Conservation (phyloP, 176 grass and related monocot genomes). For the Oryza punctata region DNA sequence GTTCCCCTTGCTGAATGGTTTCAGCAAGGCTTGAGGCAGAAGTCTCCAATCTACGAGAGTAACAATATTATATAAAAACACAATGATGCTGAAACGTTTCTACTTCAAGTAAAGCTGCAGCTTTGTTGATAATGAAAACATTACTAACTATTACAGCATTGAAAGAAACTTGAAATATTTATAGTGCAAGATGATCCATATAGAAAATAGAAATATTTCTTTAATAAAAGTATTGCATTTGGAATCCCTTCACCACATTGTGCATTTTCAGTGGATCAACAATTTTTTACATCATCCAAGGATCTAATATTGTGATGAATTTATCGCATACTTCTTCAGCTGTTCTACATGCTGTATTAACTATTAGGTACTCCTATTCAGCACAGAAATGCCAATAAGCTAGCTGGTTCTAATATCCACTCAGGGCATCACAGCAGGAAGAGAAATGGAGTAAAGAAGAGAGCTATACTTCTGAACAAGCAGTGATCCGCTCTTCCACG, state of each 20-base stretch:
- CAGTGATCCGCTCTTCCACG: conserved; percentile 75
- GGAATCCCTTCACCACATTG: neutral
- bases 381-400: neutral
- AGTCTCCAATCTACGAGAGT: conserved; percentile 75
- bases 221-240: neutral
- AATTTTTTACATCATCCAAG: neutral
- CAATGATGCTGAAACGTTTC: neutral
- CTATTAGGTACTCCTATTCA: neutral
- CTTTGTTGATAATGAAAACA: neutral
- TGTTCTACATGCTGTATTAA: conserved; percentile 8
- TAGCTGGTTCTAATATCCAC: neutral
- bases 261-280: neutral
- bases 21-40: conserved; percentile 87
- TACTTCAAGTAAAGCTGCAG: conserved; percentile 19
- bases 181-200: conserved; percentile 3
- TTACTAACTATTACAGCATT: neutral
- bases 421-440: neutral
- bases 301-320: neutral
- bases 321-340: neutral
- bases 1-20: conserved; percentile 82
- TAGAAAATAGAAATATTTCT: neutral
- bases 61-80: conserved; percentile 12
- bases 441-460: neutral
- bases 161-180: conserved; percentile 15
- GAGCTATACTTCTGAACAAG: conserved; percentile 73